A percentile compares a stretch with the other conserved stretches of the same genome.
phyloP scores from a whole-genome alignment of 352 stramenopile genomes.

The Poterioochromonas sp. region DNA sequence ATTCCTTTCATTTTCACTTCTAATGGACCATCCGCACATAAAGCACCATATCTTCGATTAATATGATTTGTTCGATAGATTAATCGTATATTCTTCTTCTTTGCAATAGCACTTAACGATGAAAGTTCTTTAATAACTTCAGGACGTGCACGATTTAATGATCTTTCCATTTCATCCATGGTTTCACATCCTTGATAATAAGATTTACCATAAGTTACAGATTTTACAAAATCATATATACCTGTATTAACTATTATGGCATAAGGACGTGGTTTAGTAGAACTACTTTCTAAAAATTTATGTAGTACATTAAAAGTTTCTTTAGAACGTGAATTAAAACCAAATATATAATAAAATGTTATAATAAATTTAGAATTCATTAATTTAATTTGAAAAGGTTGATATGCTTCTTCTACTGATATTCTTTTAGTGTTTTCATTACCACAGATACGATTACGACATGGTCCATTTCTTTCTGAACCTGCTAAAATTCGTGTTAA shows the following conservation, averaged over 20 bases:
- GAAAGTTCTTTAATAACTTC: background rate
- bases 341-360: no score
- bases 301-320: no score
- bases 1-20: background rate
- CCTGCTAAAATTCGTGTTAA: background rate
- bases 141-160: background rate
- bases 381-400: no score
- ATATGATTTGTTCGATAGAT: background rate
- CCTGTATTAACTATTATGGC: background rate
- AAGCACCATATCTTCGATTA: background rate
- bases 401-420: no score
- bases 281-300: background rate
- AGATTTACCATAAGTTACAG: background rate
- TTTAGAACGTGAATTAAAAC: no score
- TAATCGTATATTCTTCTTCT: background rate
- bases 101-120: background rate
- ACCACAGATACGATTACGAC: background rate
- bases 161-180: background rate
- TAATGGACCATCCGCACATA: background rate
- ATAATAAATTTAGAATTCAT: no score
- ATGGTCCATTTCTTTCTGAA: background rate
- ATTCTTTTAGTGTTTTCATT: no score
- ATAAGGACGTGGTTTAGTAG: background rate
- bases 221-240: background rate
- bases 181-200: background rate